Base-by-base conservation (phyloP, 176 grass and related monocot genomes). In the Aegilops longissima region DNA sequence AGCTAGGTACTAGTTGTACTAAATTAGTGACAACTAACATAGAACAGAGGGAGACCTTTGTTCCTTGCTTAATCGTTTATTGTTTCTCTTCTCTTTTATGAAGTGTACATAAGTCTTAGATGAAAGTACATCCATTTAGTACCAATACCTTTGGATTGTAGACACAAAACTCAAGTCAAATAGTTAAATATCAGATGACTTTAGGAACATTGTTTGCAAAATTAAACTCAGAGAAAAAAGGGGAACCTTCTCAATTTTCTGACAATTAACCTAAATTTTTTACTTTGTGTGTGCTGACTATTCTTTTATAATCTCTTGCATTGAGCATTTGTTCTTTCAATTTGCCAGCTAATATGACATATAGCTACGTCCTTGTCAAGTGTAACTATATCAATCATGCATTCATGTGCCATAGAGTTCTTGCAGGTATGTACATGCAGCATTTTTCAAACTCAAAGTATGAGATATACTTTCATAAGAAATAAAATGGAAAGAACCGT, bases 361-460 rank as follows among this genome's bases (percentile, higher is more conserved):
- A 58, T 58, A 58, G 54, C 24, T 58, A 45, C 21, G 62, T 78
- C 64, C 27, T 70, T 78, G 42, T 77, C 51, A 78, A 56, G 13
- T 54, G 39, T 66, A 83, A 73, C 61, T 9, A 84, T 84, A 44
- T 67, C 56, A 21, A 70, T 16, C 52, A 66, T 68, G 29, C 84
- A 66, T 59, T 21, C 84, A 66, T 73, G 56, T 83, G 56, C 21
- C 79, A 33, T 56, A 83, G 21, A 72, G 24, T 9, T 74, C 6
- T 45, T 79, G 62, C 49, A 21, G 61, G 18, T n/a, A 76, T 76
- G n/a, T 49, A 80, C 30, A n/a, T 39, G 30, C 84, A 84, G 61
- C 81, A 91, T 87, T 73, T 91, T 84, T 66, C 29, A 84, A 87
- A 76, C 80, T 63, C 58, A 25, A 67, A 66, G 12, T 33, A 87